phyloP scores from a whole-genome alignment of 2,329 filamentous ascomycete species.

The Pseudogymnoascus sp. region DNA sequence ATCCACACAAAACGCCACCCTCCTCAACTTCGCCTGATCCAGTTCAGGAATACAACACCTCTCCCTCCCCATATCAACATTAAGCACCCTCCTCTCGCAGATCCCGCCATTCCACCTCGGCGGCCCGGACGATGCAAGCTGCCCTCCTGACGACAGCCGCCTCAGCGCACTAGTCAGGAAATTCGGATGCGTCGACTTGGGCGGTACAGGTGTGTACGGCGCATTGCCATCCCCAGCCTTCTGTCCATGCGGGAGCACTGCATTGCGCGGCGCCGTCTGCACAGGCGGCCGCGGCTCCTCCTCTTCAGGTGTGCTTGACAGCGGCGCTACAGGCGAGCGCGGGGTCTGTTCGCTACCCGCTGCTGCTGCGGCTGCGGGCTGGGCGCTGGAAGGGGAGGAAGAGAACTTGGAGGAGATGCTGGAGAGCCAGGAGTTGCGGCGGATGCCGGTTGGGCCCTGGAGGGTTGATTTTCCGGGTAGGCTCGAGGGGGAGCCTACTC shows the following conservation, averaged over 20 bases:
- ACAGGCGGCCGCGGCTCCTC: conserved; percentile 33
- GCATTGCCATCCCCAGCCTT: conserved; percentile 48
- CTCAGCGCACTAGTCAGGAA: conserved; percentile 76
- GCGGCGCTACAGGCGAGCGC: background rate
- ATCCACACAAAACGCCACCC: conserved; percentile 93
- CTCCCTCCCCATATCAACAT: conserved; percentile 71
- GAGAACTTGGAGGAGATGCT: conserved; percentile 91
- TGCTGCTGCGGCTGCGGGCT: conserved; percentile 16
- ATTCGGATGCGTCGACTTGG: conserved; percentile 57
- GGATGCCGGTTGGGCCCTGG: conserved; percentile 1
- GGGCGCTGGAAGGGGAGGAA: conserved; percentile 36
- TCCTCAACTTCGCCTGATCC: conserved; percentile 68
- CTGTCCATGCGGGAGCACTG: conserved; percentile 47
- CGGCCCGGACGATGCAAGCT: conserved; percentile 13
- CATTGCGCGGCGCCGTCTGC: conserved; percentile 47
- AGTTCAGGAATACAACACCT: conserved; percentile 73
- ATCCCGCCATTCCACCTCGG: conserved; percentile 44
- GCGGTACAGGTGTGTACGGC: conserved; percentile 66
- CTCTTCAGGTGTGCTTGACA: conserved; percentile 7
- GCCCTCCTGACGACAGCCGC: conserved; percentile 58
- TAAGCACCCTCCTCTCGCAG: conserved; percentile 73
- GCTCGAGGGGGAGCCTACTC: background rate
- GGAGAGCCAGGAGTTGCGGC: conserved; percentile 82
- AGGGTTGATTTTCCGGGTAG: background rate
- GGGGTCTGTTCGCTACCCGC: conserved; percentile 27